Evolutionary conservation across 805 yeast genomes (phyloP), one percentile per base, ranked within the genome.

Genomic region (Cyberlindnera nakhonratchasimensis): DNA sequence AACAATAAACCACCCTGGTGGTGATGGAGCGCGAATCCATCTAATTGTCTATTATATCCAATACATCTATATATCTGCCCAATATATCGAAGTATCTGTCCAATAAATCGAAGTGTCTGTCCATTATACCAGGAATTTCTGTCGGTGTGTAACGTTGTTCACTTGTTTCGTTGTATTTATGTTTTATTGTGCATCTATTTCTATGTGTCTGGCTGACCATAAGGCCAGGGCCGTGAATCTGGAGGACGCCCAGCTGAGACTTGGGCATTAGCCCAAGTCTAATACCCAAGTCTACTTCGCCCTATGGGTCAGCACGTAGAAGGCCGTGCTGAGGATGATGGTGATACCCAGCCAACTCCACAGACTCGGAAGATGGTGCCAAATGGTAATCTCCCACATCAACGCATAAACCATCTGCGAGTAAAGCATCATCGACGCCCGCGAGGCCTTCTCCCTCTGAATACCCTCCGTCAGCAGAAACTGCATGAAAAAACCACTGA

Each of bases 401-500:
- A 87, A 65, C 0, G 96, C 91, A 64, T 82, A 87, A 2, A 89
- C 65, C 71, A 89, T 73, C 55, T 82, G 86, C 2, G 89, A 72
- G 59, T 90, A 90, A 2, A 75, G 66, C 78, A 87, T 80, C 46
- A 86, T 71, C 11, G 90, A 72, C 0, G 89, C 86, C 43, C 85
- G 72, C 4, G 88, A 79, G 0, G 96, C 95, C 46, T 71, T 73
- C 48, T 86, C 96, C 41, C 86, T 69, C 59, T 87, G 95, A 38
- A 89, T 74, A 1, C 96, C 96, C 8, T 86, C 79, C 0, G 96
- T 86, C 36, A 86, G 63, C 28, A 82, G 65, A 54, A 80, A 81
- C 61, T 90, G 96, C 81, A 83, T 84, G 46, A 80, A 64, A 62
- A 89, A 90, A 0, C 97, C 97, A 40, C 85, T 72, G 2, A 82